Percentiles rank a stretch among this genome's conserved stretches.
These are phyloP conservation scores for Yamadazyma epiphylla DNA, from an alignment of 1,139 yeast genomes.

Conservation along the genomic window DNA sequence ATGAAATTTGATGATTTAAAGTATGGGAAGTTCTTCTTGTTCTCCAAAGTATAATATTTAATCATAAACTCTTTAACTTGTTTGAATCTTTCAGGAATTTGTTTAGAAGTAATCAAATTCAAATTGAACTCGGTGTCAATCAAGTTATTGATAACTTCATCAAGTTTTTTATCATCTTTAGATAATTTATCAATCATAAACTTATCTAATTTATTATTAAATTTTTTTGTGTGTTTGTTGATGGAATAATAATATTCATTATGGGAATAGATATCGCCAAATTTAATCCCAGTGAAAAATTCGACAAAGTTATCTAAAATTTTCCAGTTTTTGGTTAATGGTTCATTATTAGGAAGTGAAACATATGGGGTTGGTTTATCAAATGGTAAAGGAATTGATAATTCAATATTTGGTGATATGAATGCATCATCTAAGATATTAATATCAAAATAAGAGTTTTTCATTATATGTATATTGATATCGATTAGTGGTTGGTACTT, in stretches of 20 bases:
- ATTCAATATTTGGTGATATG: conserved; percentile 26
- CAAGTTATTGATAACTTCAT: conserved; percentile 35
- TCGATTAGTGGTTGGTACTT: too few species aligned
- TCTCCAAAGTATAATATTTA: conserved; percentile 32
- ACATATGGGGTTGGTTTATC: conserved; percentile 26
- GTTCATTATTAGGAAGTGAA: conserved; percentile 26
- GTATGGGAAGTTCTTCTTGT: conserved; percentile 35
- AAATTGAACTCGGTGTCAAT: conserved; percentile 39
- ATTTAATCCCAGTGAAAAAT: conserved; percentile 24
- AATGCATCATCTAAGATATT: conserved; percentile 38
- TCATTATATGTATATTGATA: too few species aligned
- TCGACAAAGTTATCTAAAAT: conserved; percentile 30
- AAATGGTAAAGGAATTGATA: conserved; percentile 40
- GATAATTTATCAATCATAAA: conserved; percentile 35
- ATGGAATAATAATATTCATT: conserved; percentile 35
- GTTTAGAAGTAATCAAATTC: conserved; percentile 35
- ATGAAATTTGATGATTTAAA: conserved; percentile 24
- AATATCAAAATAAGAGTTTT: conserved; percentile 24
- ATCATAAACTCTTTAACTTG: conserved; percentile 41
- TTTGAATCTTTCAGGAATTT: conserved; percentile 30
- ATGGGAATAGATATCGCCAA: conserved; percentile 29
- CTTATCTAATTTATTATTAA: conserved; percentile 23
- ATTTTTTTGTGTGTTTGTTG: conserved; percentile 28
- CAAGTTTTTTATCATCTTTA: conserved; percentile 29
- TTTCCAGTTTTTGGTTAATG: conserved; percentile 22